Conservation (phyloP, 176 grass and related monocot species). For the Metroxylon sagu region DNA sequence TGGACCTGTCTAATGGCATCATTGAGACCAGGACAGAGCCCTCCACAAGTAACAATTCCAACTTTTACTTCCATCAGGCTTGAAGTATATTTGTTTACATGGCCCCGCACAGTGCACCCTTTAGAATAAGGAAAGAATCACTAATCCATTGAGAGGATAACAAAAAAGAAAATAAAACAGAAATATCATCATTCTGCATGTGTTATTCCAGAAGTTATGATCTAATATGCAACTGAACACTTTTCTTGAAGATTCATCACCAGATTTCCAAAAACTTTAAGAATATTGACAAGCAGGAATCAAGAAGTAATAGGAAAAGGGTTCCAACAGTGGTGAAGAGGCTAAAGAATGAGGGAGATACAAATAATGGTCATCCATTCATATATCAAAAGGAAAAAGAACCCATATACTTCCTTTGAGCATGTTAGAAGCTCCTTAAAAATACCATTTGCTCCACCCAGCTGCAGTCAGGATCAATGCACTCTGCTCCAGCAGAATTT, state of each 20-base stretch:
- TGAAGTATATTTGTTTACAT: slow-evolving; percentile 85
- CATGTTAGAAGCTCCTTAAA: not conserved
- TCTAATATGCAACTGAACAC: too few relatives aligned
- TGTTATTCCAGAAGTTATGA: not conserved
- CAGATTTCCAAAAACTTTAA: too few relatives aligned
- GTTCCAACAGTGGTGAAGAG: too few relatives aligned
- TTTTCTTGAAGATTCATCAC: too few relatives aligned
- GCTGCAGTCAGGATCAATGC: slow-evolving; percentile 82
- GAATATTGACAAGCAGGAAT: too few relatives aligned
- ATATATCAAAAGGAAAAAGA: too few relatives aligned
- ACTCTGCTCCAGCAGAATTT: slow-evolving; percentile 88
- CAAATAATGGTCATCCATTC: too few relatives aligned
- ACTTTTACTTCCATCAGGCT: slow-evolving; percentile 93
- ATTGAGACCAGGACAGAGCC: slow-evolving; percentile 91
- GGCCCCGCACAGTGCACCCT: slow-evolving; percentile 92
- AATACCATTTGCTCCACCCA: slow-evolving; percentile 97
- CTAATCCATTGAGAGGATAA: not conserved
- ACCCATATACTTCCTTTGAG: too few relatives aligned
- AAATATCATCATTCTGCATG: not conserved
- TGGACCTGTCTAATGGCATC: slow-evolving; percentile 96
- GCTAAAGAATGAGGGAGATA: too few relatives aligned
- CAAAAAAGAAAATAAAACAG: slow-evolving; percentile 8
- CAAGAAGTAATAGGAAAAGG: too few relatives aligned
- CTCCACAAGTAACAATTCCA: slow-evolving; percentile 93
- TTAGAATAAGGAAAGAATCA: slow-evolving; percentile 30